Conservation (phyloP, 2,329 filamentous ascomycete species). For the Talaromyces sp. region DNA sequence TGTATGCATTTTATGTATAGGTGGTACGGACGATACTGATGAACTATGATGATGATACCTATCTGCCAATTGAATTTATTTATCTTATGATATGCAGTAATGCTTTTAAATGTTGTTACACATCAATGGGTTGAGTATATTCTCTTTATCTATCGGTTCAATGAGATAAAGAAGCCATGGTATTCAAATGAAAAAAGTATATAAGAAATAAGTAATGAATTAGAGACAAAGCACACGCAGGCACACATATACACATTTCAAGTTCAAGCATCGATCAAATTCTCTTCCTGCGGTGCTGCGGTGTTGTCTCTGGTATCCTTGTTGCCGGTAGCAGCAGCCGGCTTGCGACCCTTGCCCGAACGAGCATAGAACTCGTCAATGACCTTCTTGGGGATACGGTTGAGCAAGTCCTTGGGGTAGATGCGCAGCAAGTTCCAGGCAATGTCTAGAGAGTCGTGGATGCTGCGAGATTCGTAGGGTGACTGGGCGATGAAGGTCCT, state of each 20-base stretch:
- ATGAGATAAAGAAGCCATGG: background rate
- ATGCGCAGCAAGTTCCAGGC: constrained; percentile 96
- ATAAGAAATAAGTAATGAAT: background rate
- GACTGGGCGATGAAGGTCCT: constrained; percentile 89
- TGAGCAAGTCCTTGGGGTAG: constrained; percentile 96
- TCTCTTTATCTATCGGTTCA: background rate
- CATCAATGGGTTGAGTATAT: background rate
- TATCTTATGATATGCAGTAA: background rate
- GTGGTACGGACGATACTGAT: background rate
- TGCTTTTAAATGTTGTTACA: background rate
- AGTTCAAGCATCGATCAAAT: constrained; percentile 37
- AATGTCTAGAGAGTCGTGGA: constrained; percentile 90
- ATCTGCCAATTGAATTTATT: background rate
- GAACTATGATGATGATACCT: constrained; percentile 1
- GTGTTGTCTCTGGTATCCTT: constrained; percentile 46
- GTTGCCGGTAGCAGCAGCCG: constrained; percentile 3
- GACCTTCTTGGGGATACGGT: constrained; percentile 81
- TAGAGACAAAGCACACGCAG: background rate
- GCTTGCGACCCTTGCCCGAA: constrained; percentile 36
- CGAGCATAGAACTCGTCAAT: constrained; percentile 79
- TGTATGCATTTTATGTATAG: background rate
- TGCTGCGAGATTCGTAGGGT: constrained; percentile 83
- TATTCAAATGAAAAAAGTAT: background rate
- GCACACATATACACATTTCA: background rate
- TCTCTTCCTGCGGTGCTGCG: constrained; percentile 24